Evolutionary conservation across 2,329 filamentous ascomycete genomes (phyloP), one percentile per base, ranked within the genome.

Genomic region (Sporothrix schenckii): DNA sequence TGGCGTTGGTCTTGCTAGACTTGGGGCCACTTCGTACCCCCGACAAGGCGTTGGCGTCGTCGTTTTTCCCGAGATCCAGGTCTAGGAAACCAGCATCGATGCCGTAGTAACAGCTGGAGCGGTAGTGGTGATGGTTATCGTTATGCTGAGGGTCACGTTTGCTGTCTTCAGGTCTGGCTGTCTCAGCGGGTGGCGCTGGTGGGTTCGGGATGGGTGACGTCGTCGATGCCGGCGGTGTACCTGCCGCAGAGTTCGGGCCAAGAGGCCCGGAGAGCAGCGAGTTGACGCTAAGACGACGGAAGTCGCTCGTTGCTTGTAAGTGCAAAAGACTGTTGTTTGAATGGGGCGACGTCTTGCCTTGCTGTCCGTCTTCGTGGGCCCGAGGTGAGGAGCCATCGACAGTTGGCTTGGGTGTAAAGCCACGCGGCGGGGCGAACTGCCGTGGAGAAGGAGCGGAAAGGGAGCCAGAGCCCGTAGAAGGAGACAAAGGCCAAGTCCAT

Each of bases 81-180:
- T 94, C 92, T 11, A 85, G 85, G 72, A 88, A 83, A 0, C 92
- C 92, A 70, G 87, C 83, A 76, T 94, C 92, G 72, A 91, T 86
- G 6, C 92, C 92, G 77, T 91, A 93, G 56, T 84, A 86, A 7
- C 80, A 84, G 49, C 80, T 79, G 58, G 76, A 73, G 61, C 74
- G 74, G 47, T 53, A 58, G 44, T 68, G 54, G 41, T 68, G 21
- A 39, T 69, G 47, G 56, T 69, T 52, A 1, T 58, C 69, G 21
- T 54, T 1, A 6, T 44, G 4, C 5, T 30, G 19, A 4, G 47
- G 5, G 10, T 67, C 21, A 11, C 21, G n/a, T 9, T 54, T 60
- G n/a, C 52, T 44, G n/a, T 66, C 54, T 3, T 65, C 44, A 16
- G 66, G 21, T 6, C 2, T 5, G 2, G 54, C 3, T 4, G 47